These are phyloP conservation scores for Chromera velia DNA, from an alignment of 73 alveolate genomes.

Conservation along the genomic window DNA sequence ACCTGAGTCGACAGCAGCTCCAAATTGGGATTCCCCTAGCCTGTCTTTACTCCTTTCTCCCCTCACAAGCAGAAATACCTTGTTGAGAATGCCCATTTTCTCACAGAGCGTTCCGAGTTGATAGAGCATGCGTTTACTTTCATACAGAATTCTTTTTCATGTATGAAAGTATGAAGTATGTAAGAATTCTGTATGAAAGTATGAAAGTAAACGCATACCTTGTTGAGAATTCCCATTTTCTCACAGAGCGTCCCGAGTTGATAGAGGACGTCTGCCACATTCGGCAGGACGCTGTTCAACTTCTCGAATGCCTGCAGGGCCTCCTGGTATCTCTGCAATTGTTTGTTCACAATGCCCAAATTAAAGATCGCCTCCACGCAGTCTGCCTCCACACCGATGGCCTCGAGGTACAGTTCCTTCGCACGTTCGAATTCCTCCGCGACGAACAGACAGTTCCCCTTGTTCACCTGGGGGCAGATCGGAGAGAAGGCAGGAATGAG, in stretches of 20 bases:
- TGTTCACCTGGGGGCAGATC: too few species aligned
- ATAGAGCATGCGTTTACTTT: not conserved
- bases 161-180: too few species aligned
- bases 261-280: not conserved
- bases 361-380: conserved; percentile 99
- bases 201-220: too few species aligned
- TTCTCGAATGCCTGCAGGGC: conserved; percentile 97
- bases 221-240: too few species aligned
- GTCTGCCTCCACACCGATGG: conserved; percentile 99
- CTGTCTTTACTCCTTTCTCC: too few species aligned
- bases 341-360: conserved; percentile 70
- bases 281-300: conserved; percentile 90
- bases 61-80: too few species aligned
- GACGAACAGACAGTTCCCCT: conserved; percentile 94
- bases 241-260: not conserved
- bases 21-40: too few species aligned
- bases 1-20: too few species aligned
- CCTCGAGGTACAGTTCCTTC: conserved; percentile 95
- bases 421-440: conserved; percentile 93
- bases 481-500: too few species aligned
- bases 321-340: conserved; percentile 75
- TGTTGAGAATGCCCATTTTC: too few species aligned
- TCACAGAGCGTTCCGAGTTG: not conserved
- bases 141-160: conserved; percentile 88
- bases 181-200: too few species aligned